Base-by-base conservation (phyloP, 768 basidiomycete species). In the Jaapia argillacea region DNA sequence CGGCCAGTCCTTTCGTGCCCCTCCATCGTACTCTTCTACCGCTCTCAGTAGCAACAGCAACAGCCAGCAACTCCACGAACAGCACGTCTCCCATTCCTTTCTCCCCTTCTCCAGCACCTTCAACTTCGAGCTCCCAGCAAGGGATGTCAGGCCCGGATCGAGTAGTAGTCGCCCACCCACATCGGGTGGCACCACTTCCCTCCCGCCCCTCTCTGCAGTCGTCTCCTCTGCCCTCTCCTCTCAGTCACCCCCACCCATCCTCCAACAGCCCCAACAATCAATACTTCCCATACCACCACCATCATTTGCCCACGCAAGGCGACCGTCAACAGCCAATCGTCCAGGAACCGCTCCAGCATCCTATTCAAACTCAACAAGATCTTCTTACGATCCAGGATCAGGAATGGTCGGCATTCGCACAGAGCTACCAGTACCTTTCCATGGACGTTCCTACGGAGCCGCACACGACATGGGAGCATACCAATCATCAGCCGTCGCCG, bases 1-100 rank as follows among this genome's bases (percentile, higher is more conserved):
- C 74, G 66, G 71, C 75, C 81, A 82, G 77, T 82, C 81, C 81
- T 82, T 82, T 81, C 81, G 77, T 79, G 70, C 62, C 72, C 70
- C 73, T 60, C 57, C 70, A 51, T 48, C 67, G 58, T 59, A 68
- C 45, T 49, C 65, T 55, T 21, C 65, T 54, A 51, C 70, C 42
- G 18, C 37, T 38, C 20, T 38, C 47, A 27, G 24, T 39, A 58
- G 48, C 49, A 51, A 51, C 51, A 54, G 38, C 59, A 53, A 50
- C 59, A 54, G 45, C 50, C n/a, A 44, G 23, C 52, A 37, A 44
- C 47, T 42, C 48, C 57, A 45, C 43, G 51, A 49, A 46, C 56
- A 51, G 45, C 52, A 58, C 53, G 47, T 58, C 55, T 52, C 57
- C 68, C 79, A 81, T 71, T 80, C 80, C 77, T 82, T 79, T 80